Base-by-base conservation (phyloP, 2,329 filamentous ascomycete genomes). In the Alternaria novae-zelandiae region DNA sequence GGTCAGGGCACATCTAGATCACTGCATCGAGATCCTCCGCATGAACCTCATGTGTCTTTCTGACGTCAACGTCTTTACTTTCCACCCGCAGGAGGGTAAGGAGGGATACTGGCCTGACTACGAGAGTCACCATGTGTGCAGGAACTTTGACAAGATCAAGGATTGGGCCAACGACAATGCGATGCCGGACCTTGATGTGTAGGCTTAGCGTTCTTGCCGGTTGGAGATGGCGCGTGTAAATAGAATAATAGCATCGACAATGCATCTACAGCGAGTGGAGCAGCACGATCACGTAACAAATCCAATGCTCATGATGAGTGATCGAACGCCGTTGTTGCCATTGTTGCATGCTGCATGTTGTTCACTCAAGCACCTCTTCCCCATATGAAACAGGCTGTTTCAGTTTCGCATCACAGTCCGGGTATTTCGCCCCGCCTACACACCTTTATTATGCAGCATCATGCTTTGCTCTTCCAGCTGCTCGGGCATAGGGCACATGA, bases 21-120 rank as follows among this genome's bases (percentile, higher is more conserved):
- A 80, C 46, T 80, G 78, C 63, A 75, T 80, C 17, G 78, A 80
- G 63, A 74, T 75, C 5, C 69, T 80, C 5, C 69, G 78, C n/a
- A 74, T 77, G 65, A 79, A 77, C 54, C 63, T 80, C 41, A 79
- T 79, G 77, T 80, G 78, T 51, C 57, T 71, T 7, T 65, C 72
- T 8, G 78, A 80, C 53, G 67, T 80, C 3, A 78, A 76, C 41
- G 78, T 79, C 2, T 78, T 78, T 28, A 79, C 77, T 0, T 78
- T 77, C 51, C 72, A 74, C n/a, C 57, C 65, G 10, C 46, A 65
- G 7, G 59, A 65, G 3, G 74, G 71, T 6, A 66, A 63, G 43
- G 65, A 75, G 32, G 73, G 71, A 1, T 68, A 73, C 11, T 73
- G 68, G 71, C 75, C 77, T 0, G 74, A 79, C 44, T 79, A 79